These are phyloP conservation scores for Syzygium grande DNA, from an alignment of 345 rosid genomes.

Conservation along the genomic window DNA sequence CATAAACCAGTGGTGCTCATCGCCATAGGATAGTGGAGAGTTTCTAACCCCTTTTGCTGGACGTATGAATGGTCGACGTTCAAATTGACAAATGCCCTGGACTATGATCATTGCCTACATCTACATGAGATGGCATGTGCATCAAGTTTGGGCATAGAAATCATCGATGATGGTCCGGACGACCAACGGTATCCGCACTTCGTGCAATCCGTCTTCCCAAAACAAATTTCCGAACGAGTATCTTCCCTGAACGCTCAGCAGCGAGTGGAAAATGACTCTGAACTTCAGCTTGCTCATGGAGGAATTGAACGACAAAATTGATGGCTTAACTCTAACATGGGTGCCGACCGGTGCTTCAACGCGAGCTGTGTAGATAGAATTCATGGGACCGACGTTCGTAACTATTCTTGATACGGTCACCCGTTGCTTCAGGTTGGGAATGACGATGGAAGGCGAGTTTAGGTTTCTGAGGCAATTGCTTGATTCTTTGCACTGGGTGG, in stretches of 20 bases:
- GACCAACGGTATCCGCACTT: conserved; percentile 35
- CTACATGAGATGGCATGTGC: background rate
- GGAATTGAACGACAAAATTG: conserved; percentile 42
- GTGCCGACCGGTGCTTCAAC: conserved; percentile 47
- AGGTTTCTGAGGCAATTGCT: conserved; percentile 30
- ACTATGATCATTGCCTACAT: background rate
- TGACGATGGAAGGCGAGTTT: conserved; percentile 59
- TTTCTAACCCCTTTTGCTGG: background rate
- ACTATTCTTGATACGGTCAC: conserved; percentile 45
- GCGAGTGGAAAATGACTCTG: conserved; percentile 26
- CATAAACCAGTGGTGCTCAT: background rate
- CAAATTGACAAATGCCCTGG: background rate
- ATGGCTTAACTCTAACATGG: conserved; percentile 37
- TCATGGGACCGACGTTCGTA: conserved; percentile 51
- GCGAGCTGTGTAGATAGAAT: conserved; percentile 36
- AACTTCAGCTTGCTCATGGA: conserved; percentile 27
- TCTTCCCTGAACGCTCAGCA: conserved; percentile 36
- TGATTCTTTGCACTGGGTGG: conserved; percentile 28
- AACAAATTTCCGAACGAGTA: conserved; percentile 41
- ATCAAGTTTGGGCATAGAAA: conserved; percentile 21
- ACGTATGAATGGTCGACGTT: background rate
- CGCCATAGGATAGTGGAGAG: background rate
- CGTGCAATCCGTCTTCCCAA: conserved; percentile 43
- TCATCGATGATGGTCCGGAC: conserved; percentile 26
- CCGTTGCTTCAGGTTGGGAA: conserved; percentile 42